These are phyloP conservation scores for Pseudogymnoascus sp. DNA, from an alignment of 2,329 filamentous ascomycete species.

Conservation along the genomic window DNA sequence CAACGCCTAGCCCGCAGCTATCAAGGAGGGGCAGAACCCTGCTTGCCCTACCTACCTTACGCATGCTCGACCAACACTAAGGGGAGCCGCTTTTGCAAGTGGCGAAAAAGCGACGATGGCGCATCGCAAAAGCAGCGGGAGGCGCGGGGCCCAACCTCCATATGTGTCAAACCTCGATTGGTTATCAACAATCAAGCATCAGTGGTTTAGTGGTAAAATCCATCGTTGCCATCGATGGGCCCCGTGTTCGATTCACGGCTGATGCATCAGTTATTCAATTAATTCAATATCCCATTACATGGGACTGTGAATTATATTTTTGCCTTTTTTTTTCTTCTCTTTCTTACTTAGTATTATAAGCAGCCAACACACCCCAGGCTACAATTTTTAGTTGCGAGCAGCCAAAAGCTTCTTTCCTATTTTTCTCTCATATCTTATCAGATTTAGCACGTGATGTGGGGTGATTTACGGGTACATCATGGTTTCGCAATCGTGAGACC, in stretches of 20 bases:
- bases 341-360: neutral
- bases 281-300: neutral
- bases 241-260: slow-evolving; percentile 7
- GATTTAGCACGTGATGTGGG: neutral
- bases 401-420: neutral
- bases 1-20: neutral
- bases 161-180: too few species aligned
- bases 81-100: too few species aligned
- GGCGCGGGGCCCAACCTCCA: too few species aligned
- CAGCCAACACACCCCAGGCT: neutral
- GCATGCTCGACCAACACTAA: neutral
- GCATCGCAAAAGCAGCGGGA: too few species aligned
- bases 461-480: neutral
- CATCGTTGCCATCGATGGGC: slow-evolving; percentile 30
- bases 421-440: neutral
- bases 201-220: slow-evolving; percentile 32
- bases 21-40: neutral
- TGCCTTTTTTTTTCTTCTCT: neutral
- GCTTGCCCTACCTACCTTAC: neutral
- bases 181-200: neutral
- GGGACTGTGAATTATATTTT: too few species aligned
- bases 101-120: too few species aligned
- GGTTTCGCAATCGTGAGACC: neutral
- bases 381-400: neutral
- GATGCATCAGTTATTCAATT: neutral